phyloP scores from a whole-genome alignment of 352 stramenopile genomes.

The Phytophthora sp. region DNA sequence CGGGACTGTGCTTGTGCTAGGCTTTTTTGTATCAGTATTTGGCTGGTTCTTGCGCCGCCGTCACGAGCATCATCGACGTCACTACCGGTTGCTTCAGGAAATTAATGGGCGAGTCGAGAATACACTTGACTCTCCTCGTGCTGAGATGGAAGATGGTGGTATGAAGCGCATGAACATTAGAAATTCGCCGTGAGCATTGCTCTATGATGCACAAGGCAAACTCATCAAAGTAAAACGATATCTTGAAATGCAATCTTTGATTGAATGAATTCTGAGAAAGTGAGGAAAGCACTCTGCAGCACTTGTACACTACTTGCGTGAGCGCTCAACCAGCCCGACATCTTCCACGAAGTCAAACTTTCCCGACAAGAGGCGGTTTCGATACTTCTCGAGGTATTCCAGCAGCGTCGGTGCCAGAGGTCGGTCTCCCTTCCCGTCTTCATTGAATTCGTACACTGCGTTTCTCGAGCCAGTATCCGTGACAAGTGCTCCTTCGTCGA shows the following conservation, averaged over 20 bases:
- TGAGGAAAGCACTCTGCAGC: not conserved
- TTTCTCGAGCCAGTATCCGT: slow-evolving; percentile 54
- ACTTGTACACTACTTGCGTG: slow-evolving; percentile 50
- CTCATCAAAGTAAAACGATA: too few species aligned
- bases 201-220: too few species aligned
- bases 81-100: slow-evolving; percentile 52
- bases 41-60: slow-evolving; percentile 64
- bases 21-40: slow-evolving; percentile 63
- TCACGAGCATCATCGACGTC: too few species aligned
- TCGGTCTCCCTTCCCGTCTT: slow-evolving; percentile 58
- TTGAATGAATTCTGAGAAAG: slow-evolving; percentile 5
- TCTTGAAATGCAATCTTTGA: too few species aligned
- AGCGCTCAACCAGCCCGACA: slow-evolving; percentile 81
- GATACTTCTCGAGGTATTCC: slow-evolving; percentile 80
- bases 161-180: slow-evolving; percentile 81
- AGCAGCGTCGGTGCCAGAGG: slow-evolving; percentile 60
- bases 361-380: slow-evolving; percentile 80
- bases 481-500: slow-evolving; percentile 72
- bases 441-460: slow-evolving; percentile 71
- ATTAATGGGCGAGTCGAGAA: slow-evolving; percentile 8
- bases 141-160: slow-evolving; percentile 23
- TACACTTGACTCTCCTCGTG: not conserved
- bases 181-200: too few species aligned
- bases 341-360: slow-evolving; percentile 87
- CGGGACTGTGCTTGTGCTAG: slow-evolving; percentile 64